A percentile compares a stretch with the other conserved stretches of the same genome.
These are phyloP conservation scores for Neonectria hederae DNA, from an alignment of 2,329 filamentous ascomycete genomes.

Conservation along the genomic window DNA sequence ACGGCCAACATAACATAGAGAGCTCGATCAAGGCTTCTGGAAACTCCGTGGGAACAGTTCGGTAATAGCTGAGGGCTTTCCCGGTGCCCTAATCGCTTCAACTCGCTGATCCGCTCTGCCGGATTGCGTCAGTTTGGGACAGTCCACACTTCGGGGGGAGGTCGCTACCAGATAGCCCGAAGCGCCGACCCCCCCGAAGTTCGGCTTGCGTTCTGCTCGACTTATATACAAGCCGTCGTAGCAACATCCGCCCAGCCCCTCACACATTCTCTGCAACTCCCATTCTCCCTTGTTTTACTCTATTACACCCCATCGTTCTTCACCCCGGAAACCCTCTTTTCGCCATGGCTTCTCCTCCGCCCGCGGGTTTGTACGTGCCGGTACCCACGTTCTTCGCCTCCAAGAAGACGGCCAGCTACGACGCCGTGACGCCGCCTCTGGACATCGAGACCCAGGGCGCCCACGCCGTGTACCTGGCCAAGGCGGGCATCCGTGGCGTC, in stretches of 20 bases:
- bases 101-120: conserved; percentile 8
- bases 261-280: conserved; percentile 11
- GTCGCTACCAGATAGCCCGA: conserved; percentile 40
- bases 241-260: conserved; percentile 20
- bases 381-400: conserved; percentile 71
- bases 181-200: conserved; percentile 28
- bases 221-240: conserved; percentile 33
- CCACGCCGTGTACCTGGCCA: conserved; percentile 68
- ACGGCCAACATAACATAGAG: background rate
- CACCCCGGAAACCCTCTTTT: background rate
- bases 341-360: conserved; percentile 51
- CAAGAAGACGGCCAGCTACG: conserved; percentile 53
- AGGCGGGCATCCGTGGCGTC: conserved; percentile 67
- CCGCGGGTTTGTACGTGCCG: conserved; percentile 67
- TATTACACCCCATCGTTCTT: background rate
- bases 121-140: conserved; percentile 20
- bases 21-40: background rate
- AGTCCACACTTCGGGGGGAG: background rate
- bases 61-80: conserved; percentile 15
- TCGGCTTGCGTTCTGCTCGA: conserved; percentile 24
- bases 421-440: conserved; percentile 58
- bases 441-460: conserved; percentile 67
- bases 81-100: background rate
- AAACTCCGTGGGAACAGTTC: background rate
- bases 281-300: background rate